Base-by-base conservation (phyloP, 805 yeast genomes). In the Lipomyces kockii region DNA sequence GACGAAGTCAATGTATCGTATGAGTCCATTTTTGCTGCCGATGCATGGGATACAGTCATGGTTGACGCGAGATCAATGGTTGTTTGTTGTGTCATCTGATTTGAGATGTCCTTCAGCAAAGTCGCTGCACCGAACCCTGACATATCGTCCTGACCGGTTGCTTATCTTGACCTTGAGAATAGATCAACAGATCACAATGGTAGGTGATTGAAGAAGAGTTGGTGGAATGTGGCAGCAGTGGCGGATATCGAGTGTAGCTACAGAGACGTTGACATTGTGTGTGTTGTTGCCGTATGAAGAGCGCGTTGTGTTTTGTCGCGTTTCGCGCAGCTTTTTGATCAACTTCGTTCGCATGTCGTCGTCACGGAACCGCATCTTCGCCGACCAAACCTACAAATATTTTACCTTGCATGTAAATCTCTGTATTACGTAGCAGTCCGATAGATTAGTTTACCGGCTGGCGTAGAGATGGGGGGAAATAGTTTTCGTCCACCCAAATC, bases 1-100 rank as follows among this genome's bases (percentile, higher is more conserved):
- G 74, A 43, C 29, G 56, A 34, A 7, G 72, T 64, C 71, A 69
- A 64, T 25, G 60, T 49, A 27, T 70, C 73, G 57, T 59, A 61
- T 43, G 49, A 43, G 49, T 43, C 49, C 49, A 43, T 43, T 43
- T 43, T 43, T 17, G 27, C 27, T 25, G 49, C 49, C 43, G 57
- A 29, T 37, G 49, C 46, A 20, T n/a, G 4, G 55, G 53, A 22
- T n/a, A 12, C 5, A 9, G n/a, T 11, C 22, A 14, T 46, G 14
- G 37, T 32, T 22, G 61, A 25, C 35, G 37, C 54, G 25, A 11
- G 29, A 35, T 52, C 37, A 11, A 29, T n/a, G 35, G 53, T 27
- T 35, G 27, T 3, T 9, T 2, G 14, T 20, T 20, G 37, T n/a
- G 58, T 12, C 58, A 43, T 3, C 4, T 43, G 49, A 43, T 43